Evolutionary conservation across 2,329 filamentous ascomycete species (phyloP).

Genomic region (Alternaria triticimaculans): DNA sequence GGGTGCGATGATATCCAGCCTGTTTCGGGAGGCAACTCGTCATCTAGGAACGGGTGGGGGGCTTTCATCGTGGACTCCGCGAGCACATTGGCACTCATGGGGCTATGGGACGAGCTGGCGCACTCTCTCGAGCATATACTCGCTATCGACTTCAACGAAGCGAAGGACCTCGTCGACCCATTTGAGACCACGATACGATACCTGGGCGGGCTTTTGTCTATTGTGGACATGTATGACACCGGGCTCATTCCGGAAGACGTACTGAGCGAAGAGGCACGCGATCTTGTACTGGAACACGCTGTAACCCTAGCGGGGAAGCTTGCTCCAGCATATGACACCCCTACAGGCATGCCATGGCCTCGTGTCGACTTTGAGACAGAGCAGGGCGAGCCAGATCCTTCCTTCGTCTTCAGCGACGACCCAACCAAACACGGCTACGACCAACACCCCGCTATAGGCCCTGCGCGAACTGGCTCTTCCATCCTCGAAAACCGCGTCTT

Average conservation of each 20-base stretch:
- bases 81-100: conserved; percentile 52
- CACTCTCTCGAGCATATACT: conserved; percentile 49
- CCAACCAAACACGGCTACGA: conserved; percentile 42
- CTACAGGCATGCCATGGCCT: conserved; percentile 54
- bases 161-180: conserved; percentile 49
- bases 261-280: conserved; percentile 38
- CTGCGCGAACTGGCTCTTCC: conserved; percentile 53
- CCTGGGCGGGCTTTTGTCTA: conserved; percentile 48
- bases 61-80: conserved; percentile 53
- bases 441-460: conserved; percentile 48
- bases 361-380: conserved; percentile 51
- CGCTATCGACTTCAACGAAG: conserved; percentile 45
- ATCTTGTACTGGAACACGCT: conserved; percentile 47
- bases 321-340: conserved; percentile 50
- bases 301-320: conserved; percentile 47
- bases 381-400: conserved; percentile 42
- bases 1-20: conserved; percentile 50
- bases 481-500: conserved; percentile 55
- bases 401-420: conserved; percentile 34
- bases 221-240: conserved; percentile 52
- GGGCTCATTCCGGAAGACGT: conserved; percentile 47
- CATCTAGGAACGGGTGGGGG: conserved; percentile 51
- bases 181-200: conserved; percentile 54
- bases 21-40: conserved; percentile 45
- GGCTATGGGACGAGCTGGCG: conserved; percentile 52